These are phyloP conservation scores for Cryptococcus sp. DNA, from an alignment of 1,284 basidiomycete species.

Conservation along the genomic window DNA sequence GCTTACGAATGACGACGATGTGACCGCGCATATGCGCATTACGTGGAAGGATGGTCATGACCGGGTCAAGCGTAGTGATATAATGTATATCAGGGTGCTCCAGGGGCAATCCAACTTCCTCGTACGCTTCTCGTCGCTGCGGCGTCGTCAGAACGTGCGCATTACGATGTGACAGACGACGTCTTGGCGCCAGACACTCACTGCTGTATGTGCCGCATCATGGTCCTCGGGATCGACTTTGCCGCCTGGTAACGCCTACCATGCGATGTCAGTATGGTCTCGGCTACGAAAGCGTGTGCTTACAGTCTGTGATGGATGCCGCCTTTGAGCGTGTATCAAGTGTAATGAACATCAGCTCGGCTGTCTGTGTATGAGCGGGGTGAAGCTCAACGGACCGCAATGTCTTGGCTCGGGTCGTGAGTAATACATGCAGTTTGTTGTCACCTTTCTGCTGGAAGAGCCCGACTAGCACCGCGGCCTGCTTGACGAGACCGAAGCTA, in stretches of 20 bases:
- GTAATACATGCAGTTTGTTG: constrained; percentile 64
- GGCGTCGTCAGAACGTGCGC: too few species aligned
- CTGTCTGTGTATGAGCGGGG: not conserved
- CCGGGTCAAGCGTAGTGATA: constrained; percentile 69
- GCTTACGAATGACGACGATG: constrained; percentile 51
- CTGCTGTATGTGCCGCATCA: constrained; percentile 69
- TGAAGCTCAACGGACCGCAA: constrained; percentile 55
- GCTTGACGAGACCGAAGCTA: constrained; percentile 46
- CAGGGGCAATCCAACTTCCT: constrained; percentile 73
- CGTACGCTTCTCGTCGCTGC: constrained; percentile 75
- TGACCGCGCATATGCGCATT: constrained; percentile 49
- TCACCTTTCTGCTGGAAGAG: constrained; percentile 68
- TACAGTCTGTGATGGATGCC: constrained; percentile 44
- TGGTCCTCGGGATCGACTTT: constrained; percentile 70
- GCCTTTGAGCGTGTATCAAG: constrained; percentile 12
- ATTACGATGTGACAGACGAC: not conserved
- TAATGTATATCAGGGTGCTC: constrained; percentile 62
- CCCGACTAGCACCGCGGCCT: constrained; percentile 73
- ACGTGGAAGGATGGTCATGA: constrained; percentile 70
- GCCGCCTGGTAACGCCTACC: constrained; percentile 72
- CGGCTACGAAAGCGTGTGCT: constrained; percentile 1
- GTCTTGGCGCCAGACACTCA: constrained; percentile 51
- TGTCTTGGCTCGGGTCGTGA: constrained; percentile 78
- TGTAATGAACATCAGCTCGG: too few species aligned
- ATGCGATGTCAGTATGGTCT: not conserved